Percentiles rank a stretch among this genome's conserved stretches.
Evolutionary conservation across 441 rosid species (phyloP).

Genomic region (Hura crepitans): DNA sequence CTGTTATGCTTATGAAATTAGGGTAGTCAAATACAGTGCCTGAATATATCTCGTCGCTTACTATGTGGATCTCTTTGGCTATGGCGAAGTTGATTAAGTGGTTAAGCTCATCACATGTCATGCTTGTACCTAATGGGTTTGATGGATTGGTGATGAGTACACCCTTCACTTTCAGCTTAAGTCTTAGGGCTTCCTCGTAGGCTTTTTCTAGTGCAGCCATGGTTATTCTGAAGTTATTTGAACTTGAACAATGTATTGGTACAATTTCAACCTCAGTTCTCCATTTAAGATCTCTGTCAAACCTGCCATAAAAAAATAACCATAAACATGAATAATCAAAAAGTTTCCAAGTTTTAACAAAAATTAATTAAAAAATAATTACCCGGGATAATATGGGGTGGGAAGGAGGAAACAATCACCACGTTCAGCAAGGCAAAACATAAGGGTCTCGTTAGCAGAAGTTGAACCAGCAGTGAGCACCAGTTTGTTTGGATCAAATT

Average conservation of each 20-base stretch:
- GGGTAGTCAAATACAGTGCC: conserved; percentile 78
- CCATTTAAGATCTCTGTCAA: conserved; percentile 96
- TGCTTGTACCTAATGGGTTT: conserved; percentile 79
- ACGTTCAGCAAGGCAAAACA: conserved; percentile 75
- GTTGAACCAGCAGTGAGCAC: conserved; percentile 94
- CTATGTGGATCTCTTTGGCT: conserved; percentile 62
- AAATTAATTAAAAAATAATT: conserved; percentile 16
- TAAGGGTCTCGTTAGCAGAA: conserved; percentile 84
- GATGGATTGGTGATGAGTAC: conserved; percentile 86
- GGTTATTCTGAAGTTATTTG: conserved; percentile 73
- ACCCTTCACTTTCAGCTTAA: conserved; percentile 64
- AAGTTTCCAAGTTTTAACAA: not conserved
- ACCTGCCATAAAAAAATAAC: conserved; percentile 41
- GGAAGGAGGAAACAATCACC: conserved; percentile 91
- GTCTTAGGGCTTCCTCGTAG: conserved; percentile 51
- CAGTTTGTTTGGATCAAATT: conserved; percentile 56
- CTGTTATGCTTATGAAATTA: conserved; percentile 57
- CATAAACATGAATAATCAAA: not conserved
- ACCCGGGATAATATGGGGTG: conserved; percentile 97
- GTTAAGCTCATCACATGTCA: conserved; percentile 57
- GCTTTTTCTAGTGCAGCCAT: conserved; percentile 59
- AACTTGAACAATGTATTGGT: conserved; percentile 72
- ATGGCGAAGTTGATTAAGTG: conserved; percentile 56
- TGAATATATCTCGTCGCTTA: conserved; percentile 87
- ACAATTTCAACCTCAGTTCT: conserved; percentile 80